Evolutionary conservation across 78 protist genomes (phyloP), one percentile per base, ranked within the genome.

Genomic region (Chrysochromulina parva): DNA sequence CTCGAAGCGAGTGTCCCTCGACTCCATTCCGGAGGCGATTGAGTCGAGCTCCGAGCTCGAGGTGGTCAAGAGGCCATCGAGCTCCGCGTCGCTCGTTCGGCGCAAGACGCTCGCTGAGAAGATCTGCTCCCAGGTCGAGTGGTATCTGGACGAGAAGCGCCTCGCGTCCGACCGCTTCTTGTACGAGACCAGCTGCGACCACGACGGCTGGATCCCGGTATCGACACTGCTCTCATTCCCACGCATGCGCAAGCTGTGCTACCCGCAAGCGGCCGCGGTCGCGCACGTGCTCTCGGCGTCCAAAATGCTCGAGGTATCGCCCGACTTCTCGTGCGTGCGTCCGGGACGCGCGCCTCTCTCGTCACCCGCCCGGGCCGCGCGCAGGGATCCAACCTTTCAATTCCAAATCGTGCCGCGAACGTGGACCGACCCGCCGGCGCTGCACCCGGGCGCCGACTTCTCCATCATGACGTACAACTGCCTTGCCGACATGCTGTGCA

Each of bases 31-130:
- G 24, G 62, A 67, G 76, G 82, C 86, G 24, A 10, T 78, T 62
- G 47, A 6, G 38, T 78, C 86, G 62, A 22, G 47, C 11, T 7
- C 60, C 22, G 86, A 78, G 38, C 86, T 78, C 19, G 47, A 24
- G 48, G 24, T 78, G 13, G 62, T 58, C 24, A 7, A 58, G 62
- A 7, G 13, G 62, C 62, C 62, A 13, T 7, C 24, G 62, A 13
- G 7, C 24, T 13, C 62, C 24, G 62, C 62, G 62, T 13, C 62
- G 62, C 24, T 19, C 57, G n/a, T 74, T 2, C 84, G 84, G 57
- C 84, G 84, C 19, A 74, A 50, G 84, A 74, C 86, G n/a, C 86
- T 78, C 19, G 13, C 11, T 47, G 86, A 78, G 86, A 78, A 78
- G 86, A 78, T 78, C 86, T 1, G 20, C 48, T 10, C 62, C 48